phyloP scores from a whole-genome alignment of 164 flowering plant genomes.

The Chimonanthus salicifolius region DNA sequence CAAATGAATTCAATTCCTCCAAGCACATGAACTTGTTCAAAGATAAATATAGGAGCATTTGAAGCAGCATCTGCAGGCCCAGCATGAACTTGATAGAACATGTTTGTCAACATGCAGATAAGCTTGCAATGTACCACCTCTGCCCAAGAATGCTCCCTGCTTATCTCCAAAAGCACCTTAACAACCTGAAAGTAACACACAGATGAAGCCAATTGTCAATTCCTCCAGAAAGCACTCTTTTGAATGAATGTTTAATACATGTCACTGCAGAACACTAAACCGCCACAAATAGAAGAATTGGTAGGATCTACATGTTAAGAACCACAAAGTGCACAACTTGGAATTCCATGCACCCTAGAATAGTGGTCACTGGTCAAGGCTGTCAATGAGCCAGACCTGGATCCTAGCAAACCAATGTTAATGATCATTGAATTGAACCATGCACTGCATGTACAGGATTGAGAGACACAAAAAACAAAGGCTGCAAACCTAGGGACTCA shows the following conservation, averaged over 20 bases:
- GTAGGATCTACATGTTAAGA: background rate
- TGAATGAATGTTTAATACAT: background rate
- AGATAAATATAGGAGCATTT: constrained; percentile 42
- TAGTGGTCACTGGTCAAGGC: background rate
- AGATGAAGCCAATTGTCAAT: background rate
- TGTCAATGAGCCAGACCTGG: background rate
- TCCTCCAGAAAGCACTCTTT: background rate
- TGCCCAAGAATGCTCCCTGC: constrained; percentile 88
- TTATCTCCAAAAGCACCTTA: constrained; percentile 60
- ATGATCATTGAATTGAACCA: background rate
- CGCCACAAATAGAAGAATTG: background rate
- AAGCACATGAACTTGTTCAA: constrained; percentile 72
- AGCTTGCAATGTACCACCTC: constrained; percentile 87
- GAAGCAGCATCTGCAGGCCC: constrained; percentile 28
- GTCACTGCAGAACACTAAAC: background rate
- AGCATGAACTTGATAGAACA: constrained; percentile 73
- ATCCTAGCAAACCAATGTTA: too few relatives aligned
- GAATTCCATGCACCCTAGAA: background rate
- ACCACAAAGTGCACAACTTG: background rate
- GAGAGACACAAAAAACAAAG: background rate
- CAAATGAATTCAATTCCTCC: constrained; percentile 91
- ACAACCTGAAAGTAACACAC: constrained; percentile 52
- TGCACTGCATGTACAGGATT: background rate
- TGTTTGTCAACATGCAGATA: constrained; percentile 78
- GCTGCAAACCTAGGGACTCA: too few relatives aligned